Percentiles rank a stretch among this genome's conserved stretches.
phyloP scores from a whole-genome alignment of 768 basidiomycete genomes.

The Suillus tomentosus region DNA sequence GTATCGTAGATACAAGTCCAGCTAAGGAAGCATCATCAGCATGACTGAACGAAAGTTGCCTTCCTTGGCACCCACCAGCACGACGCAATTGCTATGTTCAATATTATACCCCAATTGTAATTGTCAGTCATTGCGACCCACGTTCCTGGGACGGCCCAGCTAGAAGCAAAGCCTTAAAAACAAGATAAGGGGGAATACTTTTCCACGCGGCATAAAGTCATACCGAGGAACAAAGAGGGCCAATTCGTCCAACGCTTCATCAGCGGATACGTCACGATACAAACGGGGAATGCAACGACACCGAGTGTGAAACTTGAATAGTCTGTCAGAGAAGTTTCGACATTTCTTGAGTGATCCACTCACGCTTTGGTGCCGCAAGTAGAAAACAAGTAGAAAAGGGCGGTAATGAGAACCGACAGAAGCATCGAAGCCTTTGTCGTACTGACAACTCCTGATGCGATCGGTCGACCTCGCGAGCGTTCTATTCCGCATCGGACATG shows the following conservation, averaged over 20 bases:
- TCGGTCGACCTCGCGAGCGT: not conserved
- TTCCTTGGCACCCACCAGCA: not conserved
- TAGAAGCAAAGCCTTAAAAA: not conserved
- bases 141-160: constrained; percentile 3
- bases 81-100: not conserved
- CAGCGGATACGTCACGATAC: not conserved
- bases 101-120: not conserved
- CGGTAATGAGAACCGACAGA: not conserved
- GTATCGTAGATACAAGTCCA: not conserved
- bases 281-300: not conserved
- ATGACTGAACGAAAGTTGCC: not conserved
- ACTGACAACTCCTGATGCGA: constrained; percentile 2
- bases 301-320: not conserved
- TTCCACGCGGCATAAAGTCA: not conserved
- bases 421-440: not conserved
- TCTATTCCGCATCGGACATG: not conserved
- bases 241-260: not conserved
- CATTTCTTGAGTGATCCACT: not conserved
- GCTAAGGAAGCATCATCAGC: not conserved
- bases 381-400: not conserved
- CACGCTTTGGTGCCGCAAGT: constrained; percentile 1
- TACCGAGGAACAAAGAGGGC: not conserved
- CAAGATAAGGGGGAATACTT: not conserved
- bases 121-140: not conserved
- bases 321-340: not conserved